Evolutionary conservation across 2,329 filamentous ascomycete genomes (phyloP), one percentile per base, ranked within the genome.

Genomic region (Zasmidium citrigriseum): DNA sequence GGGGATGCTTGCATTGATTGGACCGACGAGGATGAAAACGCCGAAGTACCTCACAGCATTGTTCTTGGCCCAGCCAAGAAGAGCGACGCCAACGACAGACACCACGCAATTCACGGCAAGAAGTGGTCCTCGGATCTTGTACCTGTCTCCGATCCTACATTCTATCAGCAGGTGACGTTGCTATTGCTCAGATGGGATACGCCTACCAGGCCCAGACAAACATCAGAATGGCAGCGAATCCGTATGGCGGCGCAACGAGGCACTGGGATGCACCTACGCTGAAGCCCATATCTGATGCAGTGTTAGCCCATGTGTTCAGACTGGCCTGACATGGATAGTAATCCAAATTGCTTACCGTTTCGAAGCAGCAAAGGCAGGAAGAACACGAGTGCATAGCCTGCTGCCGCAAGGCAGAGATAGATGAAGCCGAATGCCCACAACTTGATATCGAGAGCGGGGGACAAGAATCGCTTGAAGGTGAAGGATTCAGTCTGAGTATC

Each of bases 1-100:
- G 89, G 90, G 89, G 3, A 91, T 80, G 70, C 92, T 93, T 59
- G 86, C 83, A 73, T 91, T 91, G 63, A 87, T 85, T 7, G 89
- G 89, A 0, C 88, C 88, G 0, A 88, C 88, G 29, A 85, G 82
- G 48, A 93, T 76, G 76, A 92, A 93, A 57, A 91, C 82, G 55
- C 89, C 89, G 61, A 90, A 86, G 75, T 91, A 92, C 48, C 88
- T 83, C 9, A 86, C 83, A 2, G 71, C 79, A 3, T 83, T 67
- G 63, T 74, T 80, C 21, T 74, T 69, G 38, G 83, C 80, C 78
- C 87, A 93, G 29, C 89, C 89, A 78, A 91, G 87, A 69, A 93
- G 84, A 21, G 86, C 83, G 3, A 92, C 77, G 2, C 89, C 89
- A 55, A 90, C 81, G 48, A 92, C 45, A 4, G 58, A 52, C 29